Evolutionary conservation across 2,329 filamentous ascomycete genomes (phyloP).

Genomic region (Parastagonospora avenae): DNA sequence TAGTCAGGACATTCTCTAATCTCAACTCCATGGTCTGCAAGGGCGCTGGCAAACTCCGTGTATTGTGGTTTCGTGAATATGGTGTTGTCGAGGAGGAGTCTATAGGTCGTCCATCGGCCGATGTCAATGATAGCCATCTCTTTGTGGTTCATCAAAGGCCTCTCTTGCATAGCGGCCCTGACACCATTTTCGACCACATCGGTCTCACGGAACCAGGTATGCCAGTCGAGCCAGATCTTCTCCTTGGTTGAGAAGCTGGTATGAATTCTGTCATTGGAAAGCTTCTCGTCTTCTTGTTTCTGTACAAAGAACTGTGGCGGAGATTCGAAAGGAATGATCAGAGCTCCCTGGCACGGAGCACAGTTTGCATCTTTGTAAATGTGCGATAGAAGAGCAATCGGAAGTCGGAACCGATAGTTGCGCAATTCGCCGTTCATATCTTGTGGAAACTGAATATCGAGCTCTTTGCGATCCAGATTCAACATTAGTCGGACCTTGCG

Average conservation of each 20-base stretch:
- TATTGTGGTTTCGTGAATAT: conserved; percentile 44
- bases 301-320: conserved; percentile 54
- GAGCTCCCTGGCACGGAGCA: conserved; percentile 2
- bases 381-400: conserved; percentile 51
- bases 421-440: conserved; percentile 13
- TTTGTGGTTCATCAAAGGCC: conserved; percentile 47
- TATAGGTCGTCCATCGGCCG: conserved; percentile 68
- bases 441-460: conserved; percentile 54
- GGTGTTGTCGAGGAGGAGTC: conserved; percentile 53
- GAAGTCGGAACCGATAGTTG: conserved; percentile 52
- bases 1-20: conserved; percentile 55
- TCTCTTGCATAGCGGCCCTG: conserved; percentile 17
- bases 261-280: conserved; percentile 10
- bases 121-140: conserved; percentile 62
- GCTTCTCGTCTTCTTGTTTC: conserved; percentile 10
- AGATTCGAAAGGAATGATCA: conserved; percentile 43
- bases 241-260: conserved; percentile 24
- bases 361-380: conserved; percentile 39
- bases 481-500: conserved; percentile 45
- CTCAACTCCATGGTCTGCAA: conserved; percentile 75
- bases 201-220: conserved; percentile 68
- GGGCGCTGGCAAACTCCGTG: conserved; percentile 55
- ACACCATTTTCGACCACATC: conserved; percentile 58
- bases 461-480: conserved; percentile 51
- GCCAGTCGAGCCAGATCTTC: conserved; percentile 60